Evolutionary conservation across 305 asterid species (phyloP).

Genomic region (Rubia balearica): DNA sequence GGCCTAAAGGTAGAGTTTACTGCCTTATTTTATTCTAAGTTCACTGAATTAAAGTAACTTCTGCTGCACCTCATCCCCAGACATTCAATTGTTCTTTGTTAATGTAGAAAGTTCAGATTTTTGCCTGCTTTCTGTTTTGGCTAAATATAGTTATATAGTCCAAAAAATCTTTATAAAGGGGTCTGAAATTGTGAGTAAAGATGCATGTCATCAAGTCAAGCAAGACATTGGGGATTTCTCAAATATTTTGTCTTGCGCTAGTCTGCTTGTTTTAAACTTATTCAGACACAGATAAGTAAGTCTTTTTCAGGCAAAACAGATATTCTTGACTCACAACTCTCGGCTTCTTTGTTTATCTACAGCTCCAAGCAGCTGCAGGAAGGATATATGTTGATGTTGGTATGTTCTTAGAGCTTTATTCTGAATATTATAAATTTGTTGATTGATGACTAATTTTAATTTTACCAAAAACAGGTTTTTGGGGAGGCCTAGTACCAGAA

Average conservation of each 20-base stretch:
- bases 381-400: constrained; percentile 89
- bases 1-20: constrained; percentile 59
- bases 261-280: background rate
- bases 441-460: background rate
- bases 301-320: background rate
- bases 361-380: constrained; percentile 75
- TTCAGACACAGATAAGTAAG: background rate
- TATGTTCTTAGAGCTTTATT: constrained; percentile 29
- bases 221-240: background rate
- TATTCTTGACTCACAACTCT: background rate
- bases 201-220: background rate
- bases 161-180: background rate
- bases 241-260: background rate
- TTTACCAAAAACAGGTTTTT: constrained; percentile 55
- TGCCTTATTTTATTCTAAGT: background rate
- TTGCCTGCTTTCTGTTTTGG: background rate
- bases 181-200: too few relatives aligned
- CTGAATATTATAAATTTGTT: constrained; percentile 8
- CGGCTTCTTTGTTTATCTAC: constrained; percentile 17
- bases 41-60: too few relatives aligned
- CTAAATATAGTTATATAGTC: background rate
- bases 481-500: constrained; percentile 99
- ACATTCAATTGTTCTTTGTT: background rate
- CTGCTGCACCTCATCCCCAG: too few relatives aligned
- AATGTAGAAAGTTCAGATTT: background rate